Conservation (phyloP, 129 eudicot genomes). For the Erigeron canadensis region DNA sequence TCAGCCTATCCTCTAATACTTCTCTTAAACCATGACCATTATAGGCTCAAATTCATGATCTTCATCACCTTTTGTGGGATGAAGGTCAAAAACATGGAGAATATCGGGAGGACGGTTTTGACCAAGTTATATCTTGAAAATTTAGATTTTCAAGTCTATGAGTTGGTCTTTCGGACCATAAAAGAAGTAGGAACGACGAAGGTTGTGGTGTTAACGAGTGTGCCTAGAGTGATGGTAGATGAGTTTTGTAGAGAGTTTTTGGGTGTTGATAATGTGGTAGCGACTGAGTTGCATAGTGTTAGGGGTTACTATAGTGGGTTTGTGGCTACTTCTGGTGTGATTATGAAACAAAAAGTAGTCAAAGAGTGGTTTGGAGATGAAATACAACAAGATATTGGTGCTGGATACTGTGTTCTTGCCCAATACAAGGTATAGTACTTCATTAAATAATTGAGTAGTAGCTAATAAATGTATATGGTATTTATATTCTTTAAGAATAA, state of each 20-base stretch:
- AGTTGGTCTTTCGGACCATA: constrained; percentile 28
- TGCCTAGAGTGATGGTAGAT: constrained; percentile 91
- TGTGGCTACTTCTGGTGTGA: constrained; percentile 44
- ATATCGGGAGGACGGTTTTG: constrained; percentile 72
- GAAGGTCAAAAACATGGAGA: constrained; percentile 47
- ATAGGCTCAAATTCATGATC: constrained; percentile 60
- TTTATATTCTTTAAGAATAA: too few species aligned
- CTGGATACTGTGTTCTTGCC: constrained; percentile 56
- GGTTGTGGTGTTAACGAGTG: constrained; percentile 51
- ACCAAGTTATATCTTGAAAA: constrained; percentile 89
- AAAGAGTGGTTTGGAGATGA: constrained; percentile 56
- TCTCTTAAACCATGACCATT: constrained; percentile 45
- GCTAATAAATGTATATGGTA: background rate
- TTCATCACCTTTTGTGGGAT: constrained; percentile 83
- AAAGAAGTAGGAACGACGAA: constrained; percentile 22
- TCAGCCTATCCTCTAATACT: constrained; percentile 49
- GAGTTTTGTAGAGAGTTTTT: constrained; percentile 73
- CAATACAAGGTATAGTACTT: constrained; percentile 65
- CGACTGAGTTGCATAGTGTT: constrained; percentile 66
- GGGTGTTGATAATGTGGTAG: constrained; percentile 50
- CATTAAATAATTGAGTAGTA: constrained; percentile 4
- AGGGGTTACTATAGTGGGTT: constrained; percentile 62
- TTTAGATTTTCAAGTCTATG: constrained; percentile 49
- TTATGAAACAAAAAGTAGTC: constrained; percentile 69
- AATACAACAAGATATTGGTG: constrained; percentile 63